Evolutionary conservation across 2,329 filamentous ascomycete species (phyloP), one percentile per base, ranked within the genome.

Genomic region (Calonectria hawksworthii): DNA sequence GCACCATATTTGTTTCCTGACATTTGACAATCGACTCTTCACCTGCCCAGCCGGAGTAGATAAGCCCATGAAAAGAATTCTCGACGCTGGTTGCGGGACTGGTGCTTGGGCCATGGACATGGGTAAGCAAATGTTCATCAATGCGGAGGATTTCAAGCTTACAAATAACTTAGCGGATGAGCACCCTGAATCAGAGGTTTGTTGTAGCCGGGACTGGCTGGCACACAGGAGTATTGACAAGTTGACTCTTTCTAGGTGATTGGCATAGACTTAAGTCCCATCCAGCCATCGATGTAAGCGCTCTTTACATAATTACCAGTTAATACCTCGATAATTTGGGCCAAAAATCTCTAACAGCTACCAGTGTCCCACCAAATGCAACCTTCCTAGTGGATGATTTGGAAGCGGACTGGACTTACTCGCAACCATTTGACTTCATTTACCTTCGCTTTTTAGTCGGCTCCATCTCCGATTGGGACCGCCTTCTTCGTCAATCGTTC

Each of bases 391-490:
- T 72, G 1, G 70, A 72, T 52, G 70, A 68, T 26, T 18, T 72
- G 14, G 70, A 72, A 36, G 52, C 64, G 1, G 70, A 63, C 11
- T 72, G 70, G 70, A 61, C 64, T 14, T 68, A 68, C 30, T 26
- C 56, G 14, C 32, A 72, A 23, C 64, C 70, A 34, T 63, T 68
- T 8, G 70, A 72, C 13, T 63, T 72, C 8, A 64, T 72, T 18
- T 72, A 72, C 13, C 64, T 72, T 14, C 70, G 70, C 32, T 72
- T 72, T 34, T 26, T 72, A 0, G 70, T 72, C 0, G 70, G 70
- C 16, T 72, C 70, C 16, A 30, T 68, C 8, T 50, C 64, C 3
- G 52, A 68, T 54, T 72, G 70, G 70, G 70, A 54, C 14, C 50
- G 38, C 8, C 70, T 72, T 14, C 32, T 72, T 34, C 18, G 32